These are phyloP conservation scores for Crithidia bombi DNA, from an alignment of 208 protist genomes.

Conservation along the genomic window DNA sequence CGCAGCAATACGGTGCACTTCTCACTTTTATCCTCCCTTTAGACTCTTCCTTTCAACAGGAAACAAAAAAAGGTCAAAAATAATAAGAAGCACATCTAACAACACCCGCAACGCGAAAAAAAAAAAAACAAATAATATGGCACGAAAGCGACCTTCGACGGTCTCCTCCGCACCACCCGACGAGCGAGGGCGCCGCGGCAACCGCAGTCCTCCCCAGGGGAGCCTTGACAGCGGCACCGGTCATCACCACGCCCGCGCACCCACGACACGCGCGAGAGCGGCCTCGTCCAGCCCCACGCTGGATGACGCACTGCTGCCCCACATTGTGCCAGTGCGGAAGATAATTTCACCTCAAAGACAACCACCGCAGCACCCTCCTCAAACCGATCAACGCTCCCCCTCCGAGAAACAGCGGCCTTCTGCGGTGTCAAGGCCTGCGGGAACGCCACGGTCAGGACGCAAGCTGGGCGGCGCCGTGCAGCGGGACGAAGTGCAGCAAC, in stretches of 20 bases:
- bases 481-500: too few species aligned
- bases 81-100: too few species aligned
- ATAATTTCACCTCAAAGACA: background rate
- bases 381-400: background rate
- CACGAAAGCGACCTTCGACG: conserved; percentile 7
- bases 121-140: background rate
- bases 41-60: too few species aligned
- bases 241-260: background rate
- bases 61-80: too few species aligned
- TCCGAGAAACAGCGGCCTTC: background rate
- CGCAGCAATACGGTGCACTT: too few species aligned
- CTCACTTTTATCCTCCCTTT: too few species aligned
- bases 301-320: background rate
- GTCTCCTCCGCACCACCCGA: conserved; percentile 1
- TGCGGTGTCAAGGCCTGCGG: background rate
- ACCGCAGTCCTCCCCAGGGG: background rate
- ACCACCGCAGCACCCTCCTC: background rate
- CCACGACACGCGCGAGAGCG: conserved; percentile 1
- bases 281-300: background rate
- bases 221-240: background rate
- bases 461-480: background rate
- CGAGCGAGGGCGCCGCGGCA: conserved; percentile 3
- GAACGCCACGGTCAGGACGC: background rate
- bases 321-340: conserved; percentile 5
- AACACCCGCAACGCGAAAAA: too few species aligned